Evolutionary conservation across 1,284 basidiomycete species (phyloP).

Genomic region (Athelia sp.): DNA sequence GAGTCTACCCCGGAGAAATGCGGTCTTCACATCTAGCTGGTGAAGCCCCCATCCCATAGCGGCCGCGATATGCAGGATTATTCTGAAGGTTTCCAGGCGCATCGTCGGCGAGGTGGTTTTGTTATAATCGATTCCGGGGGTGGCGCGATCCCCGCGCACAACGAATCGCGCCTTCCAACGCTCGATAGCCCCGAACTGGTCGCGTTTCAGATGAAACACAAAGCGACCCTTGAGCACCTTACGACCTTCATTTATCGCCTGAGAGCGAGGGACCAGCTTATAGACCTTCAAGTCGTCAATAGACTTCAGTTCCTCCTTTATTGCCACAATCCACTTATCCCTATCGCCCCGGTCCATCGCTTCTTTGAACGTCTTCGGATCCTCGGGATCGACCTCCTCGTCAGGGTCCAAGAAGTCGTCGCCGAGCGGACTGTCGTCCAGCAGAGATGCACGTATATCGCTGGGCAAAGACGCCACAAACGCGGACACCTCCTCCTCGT

Average conservation of each 20-base stretch:
- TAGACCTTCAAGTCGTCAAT: slow-evolving; percentile 23
- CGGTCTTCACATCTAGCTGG: slow-evolving; percentile 42
- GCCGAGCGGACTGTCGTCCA: no score
- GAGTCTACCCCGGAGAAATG: slow-evolving; percentile 37
- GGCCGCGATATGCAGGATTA: slow-evolving; percentile 32
- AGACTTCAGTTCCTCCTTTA: slow-evolving; percentile 17
- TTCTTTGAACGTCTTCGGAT: slow-evolving; percentile 18
- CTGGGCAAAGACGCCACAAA: no score
- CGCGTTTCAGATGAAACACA: slow-evolving; percentile 25
- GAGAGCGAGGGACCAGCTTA: slow-evolving; percentile 18
- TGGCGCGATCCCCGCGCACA: slow-evolving; percentile 33
- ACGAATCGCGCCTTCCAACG: slow-evolving; percentile 32
- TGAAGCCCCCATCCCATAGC: slow-evolving; percentile 27
- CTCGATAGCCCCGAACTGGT: slow-evolving; percentile 21
- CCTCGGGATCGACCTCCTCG: slow-evolving; percentile 9
- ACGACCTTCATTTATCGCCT: slow-evolving; percentile 1
- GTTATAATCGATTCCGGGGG: slow-evolving; percentile 33
- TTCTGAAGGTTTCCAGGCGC: slow-evolving; percentile 27
- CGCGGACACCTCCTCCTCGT: no score
- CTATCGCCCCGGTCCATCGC: slow-evolving; percentile 16
- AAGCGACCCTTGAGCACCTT: slow-evolving; percentile 21
- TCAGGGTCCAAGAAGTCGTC: not conserved
- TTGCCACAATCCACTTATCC: slow-evolving; percentile 17
- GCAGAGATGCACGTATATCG: no score
- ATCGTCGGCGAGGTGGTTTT: slow-evolving; percentile 38